Evolutionary conservation across 106 monocot species (phyloP).

Genomic region (Gastrodia elata): DNA sequence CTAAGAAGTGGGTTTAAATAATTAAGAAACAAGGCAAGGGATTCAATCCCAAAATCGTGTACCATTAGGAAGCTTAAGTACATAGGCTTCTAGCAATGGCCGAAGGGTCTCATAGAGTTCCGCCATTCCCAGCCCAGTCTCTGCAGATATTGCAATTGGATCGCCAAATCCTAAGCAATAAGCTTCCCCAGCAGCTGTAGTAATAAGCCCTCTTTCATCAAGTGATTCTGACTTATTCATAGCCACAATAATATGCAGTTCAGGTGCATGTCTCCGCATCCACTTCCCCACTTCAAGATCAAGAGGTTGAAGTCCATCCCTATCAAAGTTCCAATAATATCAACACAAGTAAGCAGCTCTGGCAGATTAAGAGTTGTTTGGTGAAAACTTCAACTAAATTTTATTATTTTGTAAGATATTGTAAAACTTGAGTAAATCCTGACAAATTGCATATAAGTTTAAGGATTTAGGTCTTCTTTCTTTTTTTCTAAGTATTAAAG

Average conservation of each 20-base stretch:
- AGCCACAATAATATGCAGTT: constrained; percentile 53
- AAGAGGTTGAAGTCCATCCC: constrained; percentile 89
- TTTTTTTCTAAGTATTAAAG: too few relatives aligned
- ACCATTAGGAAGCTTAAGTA: constrained; percentile 50
- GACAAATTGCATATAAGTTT: too few relatives aligned
- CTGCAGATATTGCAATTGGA: constrained; percentile 95
- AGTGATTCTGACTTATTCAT: constrained; percentile 97
- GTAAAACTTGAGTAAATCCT: too few relatives aligned
- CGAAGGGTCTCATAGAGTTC: constrained; percentile 80
- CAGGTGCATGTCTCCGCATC: constrained; percentile 80
- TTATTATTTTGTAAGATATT: too few relatives aligned
- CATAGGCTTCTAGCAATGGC: constrained; percentile 71
- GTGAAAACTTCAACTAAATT: too few relatives aligned
- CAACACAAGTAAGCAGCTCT: not conserved
- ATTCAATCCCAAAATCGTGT: constrained; percentile 11
- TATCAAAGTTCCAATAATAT: constrained; percentile 7
- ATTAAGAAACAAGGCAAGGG: not conserved
- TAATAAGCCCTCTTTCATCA: constrained; percentile 60
- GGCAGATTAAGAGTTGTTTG: too few relatives aligned
- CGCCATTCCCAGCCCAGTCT: constrained; percentile 93
- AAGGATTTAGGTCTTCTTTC: too few relatives aligned
- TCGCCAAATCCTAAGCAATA: constrained; percentile 89
- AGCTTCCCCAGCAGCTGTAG: constrained; percentile 68
- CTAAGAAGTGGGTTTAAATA: not conserved
- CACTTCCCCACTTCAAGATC: constrained; percentile 90